Percentiles rank a stretch among this genome's conserved stretches.
These are phyloP conservation scores for Laguncularia racemosa DNA, from an alignment of 345 rosid genomes.

Conservation along the genomic window DNA sequence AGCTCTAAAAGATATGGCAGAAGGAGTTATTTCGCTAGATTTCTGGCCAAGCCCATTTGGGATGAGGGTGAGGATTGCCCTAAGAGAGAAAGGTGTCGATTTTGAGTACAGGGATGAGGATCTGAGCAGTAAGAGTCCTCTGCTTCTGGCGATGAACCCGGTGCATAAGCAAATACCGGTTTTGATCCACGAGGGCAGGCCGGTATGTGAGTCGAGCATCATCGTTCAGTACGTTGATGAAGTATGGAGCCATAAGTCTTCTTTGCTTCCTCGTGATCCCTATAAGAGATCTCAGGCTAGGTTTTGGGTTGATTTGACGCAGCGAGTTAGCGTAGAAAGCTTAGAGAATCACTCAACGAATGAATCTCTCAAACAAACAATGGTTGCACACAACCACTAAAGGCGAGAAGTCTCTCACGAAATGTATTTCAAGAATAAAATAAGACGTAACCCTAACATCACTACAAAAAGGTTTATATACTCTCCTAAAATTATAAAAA, in stretches of 20 bases:
- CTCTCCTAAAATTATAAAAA: too few species aligned
- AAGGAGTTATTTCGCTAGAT: slow-evolving; percentile 9
- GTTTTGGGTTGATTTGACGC: slow-evolving; percentile 20
- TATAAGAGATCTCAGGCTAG: slow-evolving; percentile 4
- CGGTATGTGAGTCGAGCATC: slow-evolving; percentile 10
- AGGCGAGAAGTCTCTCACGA: too few species aligned
- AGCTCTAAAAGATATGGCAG: slow-evolving; percentile 2
- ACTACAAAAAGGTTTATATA: too few species aligned
- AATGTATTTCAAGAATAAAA: too few species aligned
- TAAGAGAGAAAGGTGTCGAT: slow-evolving; percentile 12
- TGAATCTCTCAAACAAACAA: too few species aligned
- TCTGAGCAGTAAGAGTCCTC: slow-evolving; percentile 11
- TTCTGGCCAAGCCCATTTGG: slow-evolving; percentile 14
- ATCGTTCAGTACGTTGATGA: slow-evolving; percentile 14
- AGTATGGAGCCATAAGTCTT: slow-evolving; percentile 6
- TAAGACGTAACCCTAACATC: too few species aligned
- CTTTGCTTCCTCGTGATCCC: slow-evolving; percentile 13
- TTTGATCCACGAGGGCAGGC: slow-evolving; percentile 14
- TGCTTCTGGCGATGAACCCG: slow-evolving; percentile 14
- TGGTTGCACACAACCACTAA: too few species aligned
- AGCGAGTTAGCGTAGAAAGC: too few species aligned
- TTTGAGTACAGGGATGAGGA: slow-evolving; percentile 13
- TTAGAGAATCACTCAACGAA: too few species aligned
- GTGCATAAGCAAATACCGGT: slow-evolving; percentile 13
- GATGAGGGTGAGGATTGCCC: slow-evolving; percentile 15